Percentiles rank a stretch among this genome's conserved stretches.
Conservation (phyloP, 345 rosid species). For the Noccaea bulbosa region DNA sequence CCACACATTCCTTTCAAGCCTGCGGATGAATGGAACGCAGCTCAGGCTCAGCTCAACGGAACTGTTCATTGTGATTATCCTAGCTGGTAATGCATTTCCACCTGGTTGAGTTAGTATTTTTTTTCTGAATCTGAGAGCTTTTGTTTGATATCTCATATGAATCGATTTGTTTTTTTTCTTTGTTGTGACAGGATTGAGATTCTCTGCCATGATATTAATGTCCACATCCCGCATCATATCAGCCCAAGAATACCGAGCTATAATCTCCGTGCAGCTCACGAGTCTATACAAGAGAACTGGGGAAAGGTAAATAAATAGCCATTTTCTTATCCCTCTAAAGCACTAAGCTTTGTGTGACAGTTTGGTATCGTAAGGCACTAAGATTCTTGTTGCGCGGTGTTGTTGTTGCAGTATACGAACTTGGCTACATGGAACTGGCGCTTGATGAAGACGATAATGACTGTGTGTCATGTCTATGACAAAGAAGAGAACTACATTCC, state of each 20-base stretch:
- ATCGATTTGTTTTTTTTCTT: slow-evolving; percentile 16
- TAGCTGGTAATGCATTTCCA: slow-evolving; percentile 55
- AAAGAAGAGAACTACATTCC: slow-evolving; percentile 68
- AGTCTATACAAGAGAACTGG: slow-evolving; percentile 86
- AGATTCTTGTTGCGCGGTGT: slow-evolving; percentile 40
- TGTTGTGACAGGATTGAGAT: slow-evolving; percentile 75
- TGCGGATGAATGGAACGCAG: slow-evolving; percentile 80
- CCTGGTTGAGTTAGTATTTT: neutral
- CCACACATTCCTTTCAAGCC: slow-evolving; percentile 91
- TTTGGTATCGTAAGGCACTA: neutral
- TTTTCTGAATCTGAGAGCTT: slow-evolving; percentile 10
- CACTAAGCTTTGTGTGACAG: neutral
- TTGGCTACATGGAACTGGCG: slow-evolving; percentile 94
- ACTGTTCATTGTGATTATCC: slow-evolving; percentile 96
- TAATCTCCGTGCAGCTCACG: slow-evolving; percentile 73
- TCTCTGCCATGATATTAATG: slow-evolving; percentile 86
- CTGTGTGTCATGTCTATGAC: slow-evolving; percentile 78
- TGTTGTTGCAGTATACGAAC: slow-evolving; percentile 69
- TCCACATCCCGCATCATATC: slow-evolving; percentile 83
- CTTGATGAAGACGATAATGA: slow-evolving; percentile 65
- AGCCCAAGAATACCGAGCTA: slow-evolving; percentile 89
- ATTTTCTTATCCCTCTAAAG: neutral
- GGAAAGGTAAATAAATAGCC: slow-evolving; percentile 72
- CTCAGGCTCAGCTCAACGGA: slow-evolving; percentile 90
- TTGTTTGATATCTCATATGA: neutral